phyloP scores from a whole-genome alignment of 345 rosid genomes.

The Rhizophora mangle region DNA sequence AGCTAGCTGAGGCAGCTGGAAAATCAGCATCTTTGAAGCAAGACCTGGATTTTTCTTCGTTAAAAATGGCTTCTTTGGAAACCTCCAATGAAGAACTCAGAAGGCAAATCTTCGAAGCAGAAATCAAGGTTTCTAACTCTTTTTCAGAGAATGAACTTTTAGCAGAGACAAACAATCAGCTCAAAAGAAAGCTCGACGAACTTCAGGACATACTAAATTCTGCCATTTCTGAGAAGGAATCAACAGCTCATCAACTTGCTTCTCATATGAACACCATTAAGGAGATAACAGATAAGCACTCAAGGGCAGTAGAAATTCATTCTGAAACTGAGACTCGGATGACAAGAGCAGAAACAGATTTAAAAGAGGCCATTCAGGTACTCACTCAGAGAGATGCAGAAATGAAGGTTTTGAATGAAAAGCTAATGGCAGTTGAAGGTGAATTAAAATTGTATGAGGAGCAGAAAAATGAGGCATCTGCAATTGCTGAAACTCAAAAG shows the following conservation, averaged over 20 bases:
- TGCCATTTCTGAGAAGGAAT: conserved; percentile 66
- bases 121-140: conserved; percentile 55
- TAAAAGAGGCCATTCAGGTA: conserved; percentile 55
- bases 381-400: conserved; percentile 53
- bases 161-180: conserved; percentile 73
- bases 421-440: conserved; percentile 49
- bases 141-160: conserved; percentile 61
- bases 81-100: conserved; percentile 57
- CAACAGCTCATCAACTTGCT: conserved; percentile 45
- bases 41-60: conserved; percentile 57
- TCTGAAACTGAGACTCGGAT: conserved; percentile 43
- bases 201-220: conserved; percentile 62
- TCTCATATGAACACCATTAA: conserved; percentile 41
- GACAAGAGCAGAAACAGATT: conserved; percentile 36
- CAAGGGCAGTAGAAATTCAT: conserved; percentile 49
- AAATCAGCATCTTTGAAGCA: conserved; percentile 58
- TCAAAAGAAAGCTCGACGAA: conserved; percentile 68
- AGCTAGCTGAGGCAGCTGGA: conserved; percentile 50
- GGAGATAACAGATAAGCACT: conserved; percentile 55
- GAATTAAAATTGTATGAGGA: conserved; percentile 54
- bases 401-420: conserved; percentile 54
- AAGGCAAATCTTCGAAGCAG: conserved; percentile 51
- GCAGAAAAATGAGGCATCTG: conserved; percentile 55
- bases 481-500: conserved; percentile 46
- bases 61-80: conserved; percentile 56